Evolutionary conservation across 345 rosid genomes (phyloP).

Genomic region (Heritiera littoralis): DNA sequence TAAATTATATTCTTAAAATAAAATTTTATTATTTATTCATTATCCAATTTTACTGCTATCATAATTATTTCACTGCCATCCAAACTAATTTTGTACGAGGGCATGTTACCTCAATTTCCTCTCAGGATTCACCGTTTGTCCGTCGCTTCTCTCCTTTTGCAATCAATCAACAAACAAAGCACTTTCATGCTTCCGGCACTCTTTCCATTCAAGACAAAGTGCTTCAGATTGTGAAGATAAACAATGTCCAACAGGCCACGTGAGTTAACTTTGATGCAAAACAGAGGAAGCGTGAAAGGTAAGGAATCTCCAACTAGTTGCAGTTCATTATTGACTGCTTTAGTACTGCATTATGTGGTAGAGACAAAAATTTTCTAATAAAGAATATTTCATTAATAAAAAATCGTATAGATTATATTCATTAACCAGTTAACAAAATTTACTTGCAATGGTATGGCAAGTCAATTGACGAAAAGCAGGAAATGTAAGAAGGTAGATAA

Average conservation of each 20-base stretch:
- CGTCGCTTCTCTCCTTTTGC: not conserved
- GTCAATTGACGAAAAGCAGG: not conserved
- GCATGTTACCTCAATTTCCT: not conserved
- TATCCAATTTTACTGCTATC: too few species aligned
- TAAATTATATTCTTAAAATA: too few species aligned
- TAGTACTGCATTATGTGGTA: too few species aligned
- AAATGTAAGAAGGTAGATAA: not conserved
- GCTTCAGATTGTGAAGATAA: not conserved
- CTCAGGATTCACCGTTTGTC: not conserved
- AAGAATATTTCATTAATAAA: not conserved
- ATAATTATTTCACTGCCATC: too few species aligned
- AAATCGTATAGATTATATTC: not conserved
- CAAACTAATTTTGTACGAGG: not conserved
- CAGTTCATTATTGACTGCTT: not conserved
- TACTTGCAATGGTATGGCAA: not conserved
- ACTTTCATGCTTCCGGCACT: not conserved
- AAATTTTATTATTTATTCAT: too few species aligned
- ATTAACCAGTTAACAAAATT: not conserved
- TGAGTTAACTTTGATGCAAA: not conserved
- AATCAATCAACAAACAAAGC: not conserved
- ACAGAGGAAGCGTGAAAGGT: not conserved
- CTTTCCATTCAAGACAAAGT: not conserved
- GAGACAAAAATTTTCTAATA: too few species aligned
- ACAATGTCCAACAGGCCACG: not conserved
- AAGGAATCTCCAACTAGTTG: not conserved